These are phyloP conservation scores for Moelleriella libera DNA, from an alignment of 2,329 filamentous ascomycete species.

Conservation along the genomic window DNA sequence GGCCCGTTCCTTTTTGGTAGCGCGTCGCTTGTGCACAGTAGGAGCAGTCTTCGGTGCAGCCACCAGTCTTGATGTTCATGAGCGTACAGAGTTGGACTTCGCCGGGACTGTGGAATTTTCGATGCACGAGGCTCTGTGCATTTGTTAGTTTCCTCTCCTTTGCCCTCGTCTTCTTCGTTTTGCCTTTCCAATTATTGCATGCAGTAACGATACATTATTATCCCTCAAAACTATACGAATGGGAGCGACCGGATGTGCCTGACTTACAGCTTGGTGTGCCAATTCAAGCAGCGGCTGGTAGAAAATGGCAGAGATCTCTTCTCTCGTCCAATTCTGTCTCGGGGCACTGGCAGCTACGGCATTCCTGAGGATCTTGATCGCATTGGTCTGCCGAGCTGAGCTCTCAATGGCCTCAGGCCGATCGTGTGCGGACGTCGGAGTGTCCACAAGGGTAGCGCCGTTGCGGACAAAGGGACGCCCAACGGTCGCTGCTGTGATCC, in stretches of 20 bases:
- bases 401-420: conserved; percentile 1
- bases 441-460: conserved; percentile 7
- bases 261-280: conserved; percentile 54
- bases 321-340: conserved; percentile 64
- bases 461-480: conserved; percentile 1
- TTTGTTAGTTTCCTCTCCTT: not conserved
- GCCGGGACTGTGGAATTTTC: conserved; percentile 70
- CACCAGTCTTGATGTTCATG: conserved; percentile 94
- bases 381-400: conserved; percentile 6
- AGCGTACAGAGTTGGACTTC: conserved; percentile 86
- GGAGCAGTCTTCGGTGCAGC: conserved; percentile 82
- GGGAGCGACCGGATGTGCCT: not conserved
- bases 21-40: conserved; percentile 86
- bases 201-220: no score
- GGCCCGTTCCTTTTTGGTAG: conserved; percentile 60
- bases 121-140: conserved; percentile 57
- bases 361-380: conserved; percentile 21
- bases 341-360: conserved; percentile 48
- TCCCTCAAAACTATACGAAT: not conserved
- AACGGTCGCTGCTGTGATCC: conserved; percentile 1
- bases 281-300: conserved; percentile 70
- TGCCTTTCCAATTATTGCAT: not conserved
- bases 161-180: not conserved
- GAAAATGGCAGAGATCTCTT: conserved; percentile 73
- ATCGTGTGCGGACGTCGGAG: conserved; percentile 3